Percentiles rank a stretch among this genome's conserved stretches.
Evolutionary conservation across 2,329 filamentous ascomycete genomes (phyloP).

Genomic region (Colletotrichum sansevieriae): DNA sequence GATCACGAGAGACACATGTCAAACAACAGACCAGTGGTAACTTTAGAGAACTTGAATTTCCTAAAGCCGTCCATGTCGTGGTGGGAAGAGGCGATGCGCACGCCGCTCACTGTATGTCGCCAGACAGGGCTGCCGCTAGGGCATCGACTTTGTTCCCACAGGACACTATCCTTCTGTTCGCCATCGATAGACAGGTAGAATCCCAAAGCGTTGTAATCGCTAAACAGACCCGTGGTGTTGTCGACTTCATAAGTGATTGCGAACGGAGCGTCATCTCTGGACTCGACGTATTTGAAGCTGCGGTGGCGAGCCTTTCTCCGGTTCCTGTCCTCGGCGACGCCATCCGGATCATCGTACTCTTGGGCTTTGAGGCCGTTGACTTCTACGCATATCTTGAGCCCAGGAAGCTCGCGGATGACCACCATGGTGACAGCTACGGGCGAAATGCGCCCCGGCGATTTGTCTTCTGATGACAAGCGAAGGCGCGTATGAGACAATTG

Average conservation of each 20-base stretch:
- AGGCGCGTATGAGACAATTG: background rate
- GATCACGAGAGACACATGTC: background rate
- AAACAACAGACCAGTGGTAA: constrained; percentile 40
- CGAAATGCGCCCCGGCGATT: no score
- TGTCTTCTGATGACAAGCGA: no score
- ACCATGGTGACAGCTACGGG: constrained; percentile 43
- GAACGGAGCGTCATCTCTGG: constrained; percentile 42
- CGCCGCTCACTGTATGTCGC: constrained; percentile 5
- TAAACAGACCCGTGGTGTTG: constrained; percentile 34
- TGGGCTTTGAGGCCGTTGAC: constrained; percentile 41
- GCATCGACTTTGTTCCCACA: constrained; percentile 8
- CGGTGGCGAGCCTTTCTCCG: constrained; percentile 2
- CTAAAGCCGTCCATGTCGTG: constrained; percentile 9
- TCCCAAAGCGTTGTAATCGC: constrained; percentile 35
- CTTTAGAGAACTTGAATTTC: constrained; percentile 43
- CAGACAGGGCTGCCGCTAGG: background rate
- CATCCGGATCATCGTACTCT: constrained; percentile 44
- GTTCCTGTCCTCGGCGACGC: constrained; percentile 10
- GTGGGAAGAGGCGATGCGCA: background rate
- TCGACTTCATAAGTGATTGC: constrained; percentile 37
- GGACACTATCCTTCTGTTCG: constrained; percentile 16
- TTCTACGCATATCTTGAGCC: constrained; percentile 44
- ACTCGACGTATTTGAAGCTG: constrained; percentile 43
- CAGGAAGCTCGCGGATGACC: constrained; percentile 43
- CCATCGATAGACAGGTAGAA: constrained; percentile 43